Evolutionary conservation across 805 yeast species (phyloP).

Genomic region (Nadsonia fulvescens): DNA sequence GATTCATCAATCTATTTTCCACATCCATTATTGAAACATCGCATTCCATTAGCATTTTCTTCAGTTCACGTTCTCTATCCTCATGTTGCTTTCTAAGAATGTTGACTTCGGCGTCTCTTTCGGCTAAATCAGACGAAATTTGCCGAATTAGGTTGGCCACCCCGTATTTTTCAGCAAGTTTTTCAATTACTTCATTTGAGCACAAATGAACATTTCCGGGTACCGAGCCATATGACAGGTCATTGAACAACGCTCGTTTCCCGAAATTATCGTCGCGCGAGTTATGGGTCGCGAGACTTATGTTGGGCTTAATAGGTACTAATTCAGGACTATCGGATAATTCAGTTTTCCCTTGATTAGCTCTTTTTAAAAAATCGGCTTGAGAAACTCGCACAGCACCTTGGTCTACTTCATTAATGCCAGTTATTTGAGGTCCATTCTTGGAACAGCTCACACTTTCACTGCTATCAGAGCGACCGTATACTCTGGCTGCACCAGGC

Average conservation of each 20-base stretch:
- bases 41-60: constrained; percentile 13
- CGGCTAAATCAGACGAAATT: constrained; percentile 29
- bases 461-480: too few relatives aligned
- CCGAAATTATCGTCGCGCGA: too few relatives aligned
- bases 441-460: too few relatives aligned
- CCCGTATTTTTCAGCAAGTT: constrained; percentile 20
- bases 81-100: constrained; percentile 18
- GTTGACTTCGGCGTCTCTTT: constrained; percentile 28
- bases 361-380: too few relatives aligned
- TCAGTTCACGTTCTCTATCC: constrained; percentile 17
- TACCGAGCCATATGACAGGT: constrained; percentile 10
- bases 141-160: constrained; percentile 25
- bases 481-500: too few relatives aligned
- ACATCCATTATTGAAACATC: constrained; percentile 15
- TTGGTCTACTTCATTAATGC: too few relatives aligned
- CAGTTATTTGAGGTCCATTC: too few relatives aligned
- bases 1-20: constrained; percentile 12
- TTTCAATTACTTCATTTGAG: constrained; percentile 17
- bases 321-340: too few relatives aligned
- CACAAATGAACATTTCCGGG: constrained; percentile 23
- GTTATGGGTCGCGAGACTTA: too few relatives aligned
- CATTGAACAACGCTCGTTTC: constrained; percentile 10
- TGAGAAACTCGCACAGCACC: too few relatives aligned
- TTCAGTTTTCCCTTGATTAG: too few relatives aligned
- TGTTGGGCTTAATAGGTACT: too few relatives aligned